These are phyloP conservation scores for Myxozyma udenii DNA, from an alignment of 805 yeast species.

Conservation along the genomic window DNA sequence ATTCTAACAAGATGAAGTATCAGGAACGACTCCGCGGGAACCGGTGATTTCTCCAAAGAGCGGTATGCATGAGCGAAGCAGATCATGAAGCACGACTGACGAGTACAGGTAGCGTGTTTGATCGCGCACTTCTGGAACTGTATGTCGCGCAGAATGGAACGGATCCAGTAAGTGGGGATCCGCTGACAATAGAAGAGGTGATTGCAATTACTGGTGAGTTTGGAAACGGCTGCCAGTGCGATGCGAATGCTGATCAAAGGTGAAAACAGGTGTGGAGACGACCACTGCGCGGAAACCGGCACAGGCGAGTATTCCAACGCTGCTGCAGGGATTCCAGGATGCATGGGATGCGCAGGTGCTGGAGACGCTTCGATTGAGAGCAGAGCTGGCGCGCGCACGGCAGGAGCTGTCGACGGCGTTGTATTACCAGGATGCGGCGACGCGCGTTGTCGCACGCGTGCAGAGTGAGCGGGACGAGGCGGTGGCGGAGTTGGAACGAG, in stretches of 20 bases:
- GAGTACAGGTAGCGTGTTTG: constrained; percentile 62
- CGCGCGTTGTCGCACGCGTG: constrained; percentile 73
- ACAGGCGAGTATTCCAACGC: constrained; percentile 69
- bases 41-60: constrained; percentile 28
- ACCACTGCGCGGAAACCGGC: constrained; percentile 45
- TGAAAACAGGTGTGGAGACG: neutral
- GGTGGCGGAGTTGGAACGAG: constrained; percentile 53
- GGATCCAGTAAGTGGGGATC: constrained; percentile 74
- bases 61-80: constrained; percentile 11
- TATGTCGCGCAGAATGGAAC: constrained; percentile 62
- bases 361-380: constrained; percentile 72
- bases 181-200: constrained; percentile 57
- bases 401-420: constrained; percentile 73
- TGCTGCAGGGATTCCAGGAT: constrained; percentile 71
- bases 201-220: constrained; percentile 41
- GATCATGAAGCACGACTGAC: neutral
- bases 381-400: constrained; percentile 62
- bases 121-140: constrained; percentile 54
- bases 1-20: constrained; percentile 8
- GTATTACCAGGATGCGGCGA: constrained; percentile 87
- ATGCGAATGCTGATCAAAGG: neutral
- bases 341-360: constrained; percentile 88
- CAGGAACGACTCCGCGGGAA: constrained; percentile 17
- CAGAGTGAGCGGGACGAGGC: constrained; percentile 76
- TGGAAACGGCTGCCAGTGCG: neutral